A percentile compares a stretch with the other conserved stretches of the same genome.
Evolutionary conservation across 78 protist species (phyloP).

Genomic region (Dictyostelium brefeldianum): DNA sequence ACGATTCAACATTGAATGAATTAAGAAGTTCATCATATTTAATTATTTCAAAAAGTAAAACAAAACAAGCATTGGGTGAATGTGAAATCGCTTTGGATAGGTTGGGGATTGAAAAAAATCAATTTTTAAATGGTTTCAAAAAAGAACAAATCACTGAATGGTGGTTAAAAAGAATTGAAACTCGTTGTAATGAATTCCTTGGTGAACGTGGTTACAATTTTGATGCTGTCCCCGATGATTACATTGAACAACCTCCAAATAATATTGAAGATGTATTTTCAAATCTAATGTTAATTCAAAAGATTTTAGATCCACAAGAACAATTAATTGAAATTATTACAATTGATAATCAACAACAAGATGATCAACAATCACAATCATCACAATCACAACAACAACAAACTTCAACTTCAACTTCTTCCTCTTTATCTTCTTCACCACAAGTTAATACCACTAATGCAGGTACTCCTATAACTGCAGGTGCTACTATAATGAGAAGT

Average conservation of each 20-base stretch:
- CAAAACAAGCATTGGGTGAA: constrained; percentile 38
- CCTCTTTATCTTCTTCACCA: background rate
- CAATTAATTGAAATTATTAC: constrained; percentile 44
- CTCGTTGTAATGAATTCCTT: constrained; percentile 21
- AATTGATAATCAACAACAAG: constrained; percentile 1
- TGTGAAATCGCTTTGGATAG: constrained; percentile 45
- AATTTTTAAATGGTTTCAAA: constrained; percentile 31
- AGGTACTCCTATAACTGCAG: background rate
- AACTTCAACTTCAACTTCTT: background rate
- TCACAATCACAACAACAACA: background rate
- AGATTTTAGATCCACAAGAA: constrained; percentile 53
- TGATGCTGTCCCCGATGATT: constrained; percentile 62
- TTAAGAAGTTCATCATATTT: constrained; percentile 13
- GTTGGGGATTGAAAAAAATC: constrained; percentile 1
- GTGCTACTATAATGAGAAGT: background rate
- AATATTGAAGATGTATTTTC: constrained; percentile 49
- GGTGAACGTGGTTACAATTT: constrained; percentile 66
- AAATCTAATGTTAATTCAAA: constrained; percentile 62
- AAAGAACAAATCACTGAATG: constrained; percentile 73
- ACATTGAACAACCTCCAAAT: constrained; percentile 66
- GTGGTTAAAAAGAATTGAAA: constrained; percentile 70
- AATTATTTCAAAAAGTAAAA: constrained; percentile 14
- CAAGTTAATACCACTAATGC: background rate
- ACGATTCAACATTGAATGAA: constrained; percentile 30
- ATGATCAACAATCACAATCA: background rate